A percentile compares a stretch with the other conserved stretches of the same genome.
Evolutionary conservation across 2,329 filamentous ascomycete species (phyloP).

Genomic region (Aspergillus alliaceus): DNA sequence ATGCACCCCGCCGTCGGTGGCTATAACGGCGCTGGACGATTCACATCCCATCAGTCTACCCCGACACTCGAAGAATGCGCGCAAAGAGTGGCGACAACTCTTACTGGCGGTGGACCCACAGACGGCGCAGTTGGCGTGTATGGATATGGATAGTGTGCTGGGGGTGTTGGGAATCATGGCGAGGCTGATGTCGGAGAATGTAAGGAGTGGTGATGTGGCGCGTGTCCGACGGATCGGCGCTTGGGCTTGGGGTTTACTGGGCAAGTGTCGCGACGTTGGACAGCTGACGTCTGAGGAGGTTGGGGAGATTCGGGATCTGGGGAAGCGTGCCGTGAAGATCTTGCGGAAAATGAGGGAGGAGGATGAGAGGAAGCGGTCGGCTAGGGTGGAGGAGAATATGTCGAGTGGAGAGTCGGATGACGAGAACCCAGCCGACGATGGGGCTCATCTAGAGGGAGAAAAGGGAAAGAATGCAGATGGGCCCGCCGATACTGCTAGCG

Average conservation of each 20-base stretch:
- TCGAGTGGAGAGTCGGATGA: constrained; percentile 23
- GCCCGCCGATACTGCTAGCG: background rate
- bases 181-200: constrained; percentile 60
- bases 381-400: constrained; percentile 24
- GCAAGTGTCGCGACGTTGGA: constrained; percentile 70
- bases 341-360: constrained; percentile 47
- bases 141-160: constrained; percentile 64
- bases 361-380: constrained; percentile 33
- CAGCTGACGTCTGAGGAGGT: constrained; percentile 75
- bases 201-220: constrained; percentile 60
- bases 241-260: constrained; percentile 85
- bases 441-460: background rate
- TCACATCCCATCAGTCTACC: constrained; percentile 56
- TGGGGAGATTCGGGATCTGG: constrained; percentile 73
- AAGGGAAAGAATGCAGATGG: constrained; percentile 1
- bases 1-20: constrained; percentile 53
- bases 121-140: constrained; percentile 51
- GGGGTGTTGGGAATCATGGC: constrained; percentile 63
- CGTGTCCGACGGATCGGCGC: constrained; percentile 68
- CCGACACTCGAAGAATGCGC: constrained; percentile 52
- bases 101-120: constrained; percentile 46
- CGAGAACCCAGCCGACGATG: constrained; percentile 5
- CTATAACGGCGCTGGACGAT: constrained; percentile 54
- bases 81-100: constrained; percentile 56
- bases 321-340: constrained; percentile 67